Conservation (phyloP, 768 basidiomycete species). For the Hygrophorus pudorinus region DNA sequence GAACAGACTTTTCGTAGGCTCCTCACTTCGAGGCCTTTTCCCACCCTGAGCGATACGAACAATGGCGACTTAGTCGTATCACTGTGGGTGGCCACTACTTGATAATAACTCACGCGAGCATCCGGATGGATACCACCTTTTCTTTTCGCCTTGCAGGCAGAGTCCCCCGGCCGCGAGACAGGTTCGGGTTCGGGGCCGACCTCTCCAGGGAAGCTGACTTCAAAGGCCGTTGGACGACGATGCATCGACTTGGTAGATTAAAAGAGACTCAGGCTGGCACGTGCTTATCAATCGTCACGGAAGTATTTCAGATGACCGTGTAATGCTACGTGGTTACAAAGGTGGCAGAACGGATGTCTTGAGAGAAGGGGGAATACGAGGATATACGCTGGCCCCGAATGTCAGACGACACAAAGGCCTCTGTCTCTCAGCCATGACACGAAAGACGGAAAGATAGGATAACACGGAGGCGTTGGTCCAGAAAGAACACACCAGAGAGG, state of each 20-base stretch:
- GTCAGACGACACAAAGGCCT: no score
- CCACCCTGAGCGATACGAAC: no score
- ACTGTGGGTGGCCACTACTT: no score
- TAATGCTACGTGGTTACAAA: neutral
- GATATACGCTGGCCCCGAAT: neutral
- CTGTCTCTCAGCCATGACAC: no score
- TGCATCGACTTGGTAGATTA: no score
- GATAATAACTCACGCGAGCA: neutral
- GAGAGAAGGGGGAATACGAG: neutral
- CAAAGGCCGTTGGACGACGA: slow-evolving; percentile 42
- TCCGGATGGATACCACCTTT: neutral
- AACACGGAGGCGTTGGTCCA: no score
- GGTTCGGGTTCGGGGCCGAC: slow-evolving; percentile 3
- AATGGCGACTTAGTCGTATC: no score
- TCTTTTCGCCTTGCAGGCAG: neutral
- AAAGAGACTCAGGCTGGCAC: no score
- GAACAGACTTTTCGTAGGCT: neutral
- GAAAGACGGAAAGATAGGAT: no score
- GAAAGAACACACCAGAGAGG: no score
- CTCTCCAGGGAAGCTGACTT: slow-evolving; percentile 43
- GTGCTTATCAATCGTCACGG: no score
- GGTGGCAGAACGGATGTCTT: neutral
- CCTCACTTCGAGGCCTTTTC: neutral
- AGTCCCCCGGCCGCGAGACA: neutral
- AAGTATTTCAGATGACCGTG: neutral